Percentiles rank a stretch among this genome's conserved stretches.
These are phyloP conservation scores for Leccinum boreale DNA, from an alignment of 768 basidiomycete species.

Conservation along the genomic window DNA sequence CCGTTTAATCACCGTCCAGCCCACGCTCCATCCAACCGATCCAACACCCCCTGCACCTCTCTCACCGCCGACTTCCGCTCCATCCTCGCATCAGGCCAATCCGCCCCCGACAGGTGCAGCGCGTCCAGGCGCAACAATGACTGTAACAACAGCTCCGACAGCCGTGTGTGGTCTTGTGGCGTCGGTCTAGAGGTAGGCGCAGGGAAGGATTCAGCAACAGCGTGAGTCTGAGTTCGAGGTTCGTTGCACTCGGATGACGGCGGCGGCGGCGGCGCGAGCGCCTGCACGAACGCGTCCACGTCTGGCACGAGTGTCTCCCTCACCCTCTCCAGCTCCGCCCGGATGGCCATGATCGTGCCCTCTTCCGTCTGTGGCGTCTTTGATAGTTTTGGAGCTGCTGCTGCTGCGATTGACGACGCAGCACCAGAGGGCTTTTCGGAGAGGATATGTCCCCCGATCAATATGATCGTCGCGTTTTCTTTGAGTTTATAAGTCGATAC, in stretches of 20 bases:
- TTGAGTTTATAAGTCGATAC: conserved; percentile 76
- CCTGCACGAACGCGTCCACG: conserved; percentile 52
- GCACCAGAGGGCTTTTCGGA: not conserved
- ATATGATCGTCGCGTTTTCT: conserved; percentile 62
- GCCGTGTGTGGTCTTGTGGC: conserved; percentile 45
- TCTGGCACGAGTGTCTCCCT: conserved; percentile 52
- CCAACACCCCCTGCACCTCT: conserved; percentile 79
- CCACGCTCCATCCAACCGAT: conserved; percentile 76
- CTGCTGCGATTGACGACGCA: not conserved
- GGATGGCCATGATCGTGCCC: conserved; percentile 33
- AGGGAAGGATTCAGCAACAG: not conserved
- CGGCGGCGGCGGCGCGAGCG: conserved; percentile 15
- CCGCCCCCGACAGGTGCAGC: conserved; percentile 58
- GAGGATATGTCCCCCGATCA: conserved; percentile 52
- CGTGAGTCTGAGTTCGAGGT: not conserved
- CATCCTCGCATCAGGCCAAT: conserved; percentile 75
- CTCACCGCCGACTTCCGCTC: conserved; percentile 85
- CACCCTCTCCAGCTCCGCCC: conserved; percentile 45
- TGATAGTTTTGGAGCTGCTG: not conserved
- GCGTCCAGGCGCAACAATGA: conserved; percentile 85
- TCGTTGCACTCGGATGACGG: not conserved
- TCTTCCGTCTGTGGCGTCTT: conserved; percentile 36
- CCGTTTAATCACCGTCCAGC: conserved; percentile 21
- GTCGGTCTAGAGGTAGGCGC: not conserved
- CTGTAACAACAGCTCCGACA: conserved; percentile 84